These are phyloP conservation scores for Aspergillus japonicus DNA, from an alignment of 2,329 filamentous ascomycete genomes.

Conservation along the genomic window DNA sequence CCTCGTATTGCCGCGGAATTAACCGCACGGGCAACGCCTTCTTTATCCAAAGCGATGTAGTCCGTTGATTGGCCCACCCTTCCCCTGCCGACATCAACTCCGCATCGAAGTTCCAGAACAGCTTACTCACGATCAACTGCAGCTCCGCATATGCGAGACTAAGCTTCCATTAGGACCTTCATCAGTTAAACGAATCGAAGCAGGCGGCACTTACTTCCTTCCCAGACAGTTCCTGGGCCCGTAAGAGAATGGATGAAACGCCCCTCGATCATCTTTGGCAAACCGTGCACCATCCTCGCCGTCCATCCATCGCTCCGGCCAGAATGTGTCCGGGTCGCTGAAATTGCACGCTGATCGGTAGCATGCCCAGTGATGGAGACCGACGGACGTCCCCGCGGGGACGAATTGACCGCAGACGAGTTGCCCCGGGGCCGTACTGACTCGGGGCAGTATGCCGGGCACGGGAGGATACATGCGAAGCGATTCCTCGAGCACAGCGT, in stretches of 20 bases:
- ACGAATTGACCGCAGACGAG: constrained; percentile 5
- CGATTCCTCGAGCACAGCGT: constrained; percentile 46
- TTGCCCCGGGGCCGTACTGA: background rate
- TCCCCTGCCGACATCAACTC: background rate
- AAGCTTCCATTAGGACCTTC: no score
- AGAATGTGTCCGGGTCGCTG: no score
- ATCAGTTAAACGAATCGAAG: background rate
- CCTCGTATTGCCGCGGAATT: background rate
- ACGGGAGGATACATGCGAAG: constrained; percentile 46
- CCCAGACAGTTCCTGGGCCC: constrained; percentile 15
- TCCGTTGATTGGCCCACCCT: background rate
- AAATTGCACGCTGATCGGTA: no score
- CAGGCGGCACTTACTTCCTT: constrained; percentile 13
- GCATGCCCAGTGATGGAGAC: no score
- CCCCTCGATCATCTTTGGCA: constrained; percentile 24
- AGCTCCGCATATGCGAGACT: background rate
- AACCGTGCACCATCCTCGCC: constrained; percentile 13
- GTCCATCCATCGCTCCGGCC: constrained; percentile 23
- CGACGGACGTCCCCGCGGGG: no score
- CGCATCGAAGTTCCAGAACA: background rate
- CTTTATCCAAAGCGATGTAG: background rate
- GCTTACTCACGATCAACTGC: background rate
- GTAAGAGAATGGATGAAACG: constrained; percentile 9
- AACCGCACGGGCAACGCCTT: background rate
- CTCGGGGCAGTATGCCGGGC: constrained; percentile 5